Base-by-base conservation (phyloP, 129 eudicot species). In the Lonicera japonica region DNA sequence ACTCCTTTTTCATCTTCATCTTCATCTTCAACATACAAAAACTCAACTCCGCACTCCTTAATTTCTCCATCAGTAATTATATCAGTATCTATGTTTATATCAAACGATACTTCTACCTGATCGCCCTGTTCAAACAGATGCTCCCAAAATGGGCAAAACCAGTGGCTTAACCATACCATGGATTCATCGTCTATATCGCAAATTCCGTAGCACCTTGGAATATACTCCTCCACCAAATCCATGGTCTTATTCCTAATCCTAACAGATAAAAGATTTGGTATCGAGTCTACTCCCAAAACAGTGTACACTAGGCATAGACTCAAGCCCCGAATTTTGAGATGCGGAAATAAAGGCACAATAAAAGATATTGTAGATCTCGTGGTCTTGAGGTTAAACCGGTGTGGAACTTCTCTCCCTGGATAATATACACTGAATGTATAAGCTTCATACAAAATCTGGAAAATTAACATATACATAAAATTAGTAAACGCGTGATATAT, bases 121-220 rank as follows among this genome's bases (percentile, higher is more conserved):
- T 29, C 36, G 36, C 36, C 36, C 36, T 29, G 2, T 43, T 14
- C 16, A 14, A 43, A 43, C 8, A 43, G 8, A 43, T 1, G 8
- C 14, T 11, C 50, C 50, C 50, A 43, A 1, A 10, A 1, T 11
- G 2, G 1, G 5, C 13, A n/a, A 15, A 14, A 50, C 55, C 55
- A 50, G 16, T 50, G 55, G 55, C 55, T 15, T 50, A 50, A 50
- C 55, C 55, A 50, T 50, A 50, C 21, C 55, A 50, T 16, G 9
- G 1, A 17, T 50, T 17, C 20, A 15, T 8, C 20, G 16, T 50
- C 21, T 14, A 3, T 5, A 14, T 50, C 21, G 1, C 20, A 0
- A 5, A 16, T 50, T 5, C 55, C 55, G 21, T 14, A 14, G 21
- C 19, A 50, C 8, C 9, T 50, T n/a, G 55, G 55, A 5, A 5